Base-by-base conservation (phyloP, 208 protist species). In the Crithidia acanthocephali region DNA sequence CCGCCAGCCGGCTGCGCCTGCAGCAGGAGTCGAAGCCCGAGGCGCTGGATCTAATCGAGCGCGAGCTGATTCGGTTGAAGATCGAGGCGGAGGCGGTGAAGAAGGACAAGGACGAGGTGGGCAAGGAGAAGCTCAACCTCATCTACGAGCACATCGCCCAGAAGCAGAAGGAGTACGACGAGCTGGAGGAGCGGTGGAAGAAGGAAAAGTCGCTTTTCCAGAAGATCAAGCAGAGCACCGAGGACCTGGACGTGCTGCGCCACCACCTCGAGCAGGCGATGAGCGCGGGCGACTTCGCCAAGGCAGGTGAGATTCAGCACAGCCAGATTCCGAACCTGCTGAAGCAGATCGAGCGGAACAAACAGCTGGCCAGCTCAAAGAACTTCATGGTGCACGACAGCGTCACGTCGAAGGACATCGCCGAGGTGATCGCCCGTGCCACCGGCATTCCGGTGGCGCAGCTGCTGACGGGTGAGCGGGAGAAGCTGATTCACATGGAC, bases 401-500 rank as follows among this genome's bases (percentile, higher is more conserved):
- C 37, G 96, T 99, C 45, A 91, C 84, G n/a, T 73, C 90, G 37
- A 84, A 88, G 37, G 89, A 99, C 45, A 98, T 99, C 72, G 95
- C 96, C 3, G 87, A 94, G 55, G 94, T 99, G 13, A 95, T 99
- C 20, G 84, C 98, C 9, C 88, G 97, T 33, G 98, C 94, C 75
- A 99, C 99, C 13, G 98, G 98, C 73, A 99, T 99, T 64, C 98
- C 99, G 2, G 96, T 99, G 2, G 59, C 68, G 23, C 85, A 97
- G 74, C 91, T 99, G n/a, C 72, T 91, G 53, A 84, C 72, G 35
- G 80, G 85, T 13, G 96, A 99, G 78, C 91, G 90, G 8, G 85
- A 98, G 80, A 93, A 94, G 81, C 81, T 97, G 23, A 89, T 95
- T 51, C 61, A 90, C 69, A 86, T 99, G 79, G 89, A 91, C 27